Evolutionary conservation across 495 filamentous ascomycete species (phyloP).

Genomic region (Lepraria neglecta): DNA sequence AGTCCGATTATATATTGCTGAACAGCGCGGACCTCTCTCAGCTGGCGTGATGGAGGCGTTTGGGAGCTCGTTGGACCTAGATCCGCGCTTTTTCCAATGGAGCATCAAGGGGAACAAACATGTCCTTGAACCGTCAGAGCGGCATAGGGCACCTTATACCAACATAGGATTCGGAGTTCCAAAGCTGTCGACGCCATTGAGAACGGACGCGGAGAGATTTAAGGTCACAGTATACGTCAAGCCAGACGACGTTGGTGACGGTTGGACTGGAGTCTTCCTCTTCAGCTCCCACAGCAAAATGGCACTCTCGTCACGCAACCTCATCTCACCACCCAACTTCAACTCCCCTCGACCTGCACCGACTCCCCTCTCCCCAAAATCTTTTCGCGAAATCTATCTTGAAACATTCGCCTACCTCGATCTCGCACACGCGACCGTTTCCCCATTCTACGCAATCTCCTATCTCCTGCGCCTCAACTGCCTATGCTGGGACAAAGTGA

Average conservation of each 20-base stretch:
- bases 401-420: conserved; percentile 24
- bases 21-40: conserved; percentile 20
- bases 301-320: conserved; percentile 23
- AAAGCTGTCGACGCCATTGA: background rate
- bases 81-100: conserved; percentile 29
- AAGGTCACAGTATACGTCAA: conserved; percentile 27
- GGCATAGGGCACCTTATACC: conserved; percentile 25
- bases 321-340: conserved; percentile 28
- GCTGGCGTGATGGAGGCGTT: conserved; percentile 27
- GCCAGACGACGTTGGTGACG: conserved; percentile 20
- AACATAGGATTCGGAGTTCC: conserved; percentile 27
- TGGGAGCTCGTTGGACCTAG: conserved; percentile 24
- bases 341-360: conserved; percentile 15
- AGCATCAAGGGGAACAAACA: conserved; percentile 24
- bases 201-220: conserved; percentile 28
- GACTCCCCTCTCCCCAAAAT: conserved; percentile 14
- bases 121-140: conserved; percentile 26
- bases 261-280: conserved; percentile 30
- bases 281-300: conserved; percentile 27
- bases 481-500: conserved; percentile 30
- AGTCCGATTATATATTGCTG: conserved; percentile 28
- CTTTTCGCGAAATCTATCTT: conserved; percentile 29
- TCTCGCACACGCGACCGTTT: conserved; percentile 12
- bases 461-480: conserved; percentile 27
- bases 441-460: conserved; percentile 27